Conservation (phyloP, 2,329 filamentous ascomycete species). For the Hypomyces rosellus region DNA sequence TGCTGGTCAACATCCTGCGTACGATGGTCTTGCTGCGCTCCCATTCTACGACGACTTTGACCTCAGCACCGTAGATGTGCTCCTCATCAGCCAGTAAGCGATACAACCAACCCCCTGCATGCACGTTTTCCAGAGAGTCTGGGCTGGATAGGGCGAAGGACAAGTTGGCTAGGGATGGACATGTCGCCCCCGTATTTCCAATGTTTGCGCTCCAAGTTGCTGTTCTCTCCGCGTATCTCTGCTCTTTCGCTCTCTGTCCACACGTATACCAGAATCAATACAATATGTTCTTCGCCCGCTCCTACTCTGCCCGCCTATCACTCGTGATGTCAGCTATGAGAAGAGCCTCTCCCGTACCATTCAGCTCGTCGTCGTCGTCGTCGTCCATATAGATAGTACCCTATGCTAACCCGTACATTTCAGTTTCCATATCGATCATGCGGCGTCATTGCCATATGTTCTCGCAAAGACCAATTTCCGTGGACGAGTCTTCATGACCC, state of each 20-base stretch:
- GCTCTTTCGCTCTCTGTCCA: slow-evolving; percentile 15
- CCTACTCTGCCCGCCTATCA: slow-evolving; percentile 3
- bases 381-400: neutral
- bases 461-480: slow-evolving; percentile 97
- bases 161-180: slow-evolving; percentile 17
- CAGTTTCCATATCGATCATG: slow-evolving; percentile 97
- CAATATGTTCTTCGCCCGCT: slow-evolving; percentile 25
- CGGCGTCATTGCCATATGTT: slow-evolving; percentile 96
- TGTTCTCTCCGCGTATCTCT: slow-evolving; percentile 11
- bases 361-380: neutral
- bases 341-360: slow-evolving; percentile 2
- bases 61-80: slow-evolving; percentile 90
- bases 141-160: slow-evolving; percentile 18
- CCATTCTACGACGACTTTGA: slow-evolving; percentile 99
- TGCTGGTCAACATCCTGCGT: slow-evolving; percentile 92
- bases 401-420: slow-evolving; percentile 20
- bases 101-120: slow-evolving; percentile 7
- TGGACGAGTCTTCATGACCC: slow-evolving; percentile 97
- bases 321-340: slow-evolving; percentile 11
- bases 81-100: slow-evolving; percentile 97
- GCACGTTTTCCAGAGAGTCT: neutral
- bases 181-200: slow-evolving; percentile 8
- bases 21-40: slow-evolving; percentile 86
- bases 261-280: slow-evolving; percentile 33
- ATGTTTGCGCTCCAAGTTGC: neutral